phyloP scores from a whole-genome alignment of 2,329 filamentous ascomycete species.

The Trichoderma semiorbis region DNA sequence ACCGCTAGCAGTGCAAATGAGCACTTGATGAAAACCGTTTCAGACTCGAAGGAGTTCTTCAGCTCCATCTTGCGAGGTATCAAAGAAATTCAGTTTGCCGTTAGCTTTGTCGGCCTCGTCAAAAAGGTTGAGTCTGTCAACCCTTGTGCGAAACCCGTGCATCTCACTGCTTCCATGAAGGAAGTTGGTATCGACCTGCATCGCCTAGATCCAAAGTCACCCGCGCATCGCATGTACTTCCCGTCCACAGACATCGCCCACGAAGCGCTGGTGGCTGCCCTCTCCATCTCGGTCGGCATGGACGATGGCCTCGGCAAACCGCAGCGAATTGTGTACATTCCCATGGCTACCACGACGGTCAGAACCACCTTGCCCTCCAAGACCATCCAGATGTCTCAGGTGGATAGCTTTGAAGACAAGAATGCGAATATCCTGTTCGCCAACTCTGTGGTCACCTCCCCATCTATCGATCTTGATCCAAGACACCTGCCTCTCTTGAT shows the following conservation, averaged over 20 bases:
- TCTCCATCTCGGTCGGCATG: slow-evolving; percentile 87
- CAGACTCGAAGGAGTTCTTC: slow-evolving; percentile 88
- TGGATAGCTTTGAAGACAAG: slow-evolving; percentile 71
- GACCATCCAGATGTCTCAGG: slow-evolving; percentile 74
- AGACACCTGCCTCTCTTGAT: slow-evolving; percentile 84
- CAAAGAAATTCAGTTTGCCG: slow-evolving; percentile 92
- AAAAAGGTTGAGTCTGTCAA: slow-evolving; percentile 71
- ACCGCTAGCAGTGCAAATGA: slow-evolving; percentile 63
- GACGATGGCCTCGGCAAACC: slow-evolving; percentile 85
- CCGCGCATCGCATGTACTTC: slow-evolving; percentile 98
- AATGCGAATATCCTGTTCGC: slow-evolving; percentile 97
- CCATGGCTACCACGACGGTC: slow-evolving; percentile 94
- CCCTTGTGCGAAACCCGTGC: slow-evolving; percentile 65
- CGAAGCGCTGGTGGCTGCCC: slow-evolving; percentile 85
- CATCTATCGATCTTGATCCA: slow-evolving; percentile 88
- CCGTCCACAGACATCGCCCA: slow-evolving; percentile 88
- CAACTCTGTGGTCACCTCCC: slow-evolving; percentile 93
- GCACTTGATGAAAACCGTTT: slow-evolving; percentile 74
- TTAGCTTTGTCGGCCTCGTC: slow-evolving; percentile 85
- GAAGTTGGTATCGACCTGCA: slow-evolving; percentile 93
- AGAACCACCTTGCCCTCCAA: slow-evolving; percentile 94
- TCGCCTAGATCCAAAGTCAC: slow-evolving; percentile 84
- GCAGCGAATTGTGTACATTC: slow-evolving; percentile 86
- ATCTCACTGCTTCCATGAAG: slow-evolving; percentile 89
- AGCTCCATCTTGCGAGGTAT: slow-evolving; percentile 87